Evolutionary conservation across 345 rosid species (phyloP).

Genomic region (Brassica cretica): DNA sequence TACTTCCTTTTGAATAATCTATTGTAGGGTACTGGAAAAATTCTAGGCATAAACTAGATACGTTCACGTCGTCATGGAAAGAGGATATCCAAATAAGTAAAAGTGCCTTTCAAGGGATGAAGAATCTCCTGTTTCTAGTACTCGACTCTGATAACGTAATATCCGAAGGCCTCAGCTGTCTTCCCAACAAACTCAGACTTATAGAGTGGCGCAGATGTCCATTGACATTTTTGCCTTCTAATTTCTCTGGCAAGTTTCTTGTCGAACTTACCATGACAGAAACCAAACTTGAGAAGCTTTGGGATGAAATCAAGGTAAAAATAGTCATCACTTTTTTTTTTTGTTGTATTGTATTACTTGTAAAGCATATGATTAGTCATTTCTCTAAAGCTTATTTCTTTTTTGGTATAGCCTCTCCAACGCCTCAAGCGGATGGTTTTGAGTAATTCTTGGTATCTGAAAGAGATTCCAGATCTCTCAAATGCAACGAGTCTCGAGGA

Average conservation of each 20-base stretch:
- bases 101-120: not conserved
- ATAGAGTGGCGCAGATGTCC: not conserved
- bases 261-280: slow-evolving; percentile 1
- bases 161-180: not conserved
- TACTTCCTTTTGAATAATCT: not conserved
- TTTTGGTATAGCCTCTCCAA: not conserved
- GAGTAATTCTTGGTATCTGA: not conserved
- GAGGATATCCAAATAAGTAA: not conserved
- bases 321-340: no score
- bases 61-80: no score
- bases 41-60: not conserved
- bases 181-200: not conserved
- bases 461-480: not conserved
- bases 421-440: not conserved
- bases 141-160: not conserved
- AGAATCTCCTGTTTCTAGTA: not conserved
- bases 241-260: slow-evolving; percentile 11
- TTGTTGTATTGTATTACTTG: not conserved
- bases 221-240: not conserved
- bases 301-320: slow-evolving; percentile 28
- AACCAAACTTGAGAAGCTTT: slow-evolving; percentile 26
- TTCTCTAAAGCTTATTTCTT: not conserved
- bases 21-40: not conserved
- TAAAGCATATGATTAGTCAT: not conserved
- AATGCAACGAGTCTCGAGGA: not conserved